Base-by-base conservation (phyloP, 768 basidiomycete genomes). In the Boletus rubescentipes region DNA sequence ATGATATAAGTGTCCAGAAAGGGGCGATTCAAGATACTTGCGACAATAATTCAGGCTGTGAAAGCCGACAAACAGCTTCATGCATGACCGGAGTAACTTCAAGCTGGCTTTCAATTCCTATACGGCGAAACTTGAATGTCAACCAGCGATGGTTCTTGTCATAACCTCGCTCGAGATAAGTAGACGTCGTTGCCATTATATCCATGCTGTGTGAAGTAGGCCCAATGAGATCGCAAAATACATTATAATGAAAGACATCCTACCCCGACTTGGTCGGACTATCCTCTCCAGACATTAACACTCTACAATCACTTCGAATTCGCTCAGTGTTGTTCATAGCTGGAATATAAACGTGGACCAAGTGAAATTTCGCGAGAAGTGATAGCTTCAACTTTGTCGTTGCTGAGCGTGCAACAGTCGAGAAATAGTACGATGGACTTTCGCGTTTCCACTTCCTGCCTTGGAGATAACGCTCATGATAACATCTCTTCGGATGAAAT, bases 101-200 rank as follows among this genome's bases (percentile, higher is more conserved):
- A 15, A 92, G 69, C 57, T 86, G 84, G 11, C 81, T 76, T 53
- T 91, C 93, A 29, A 84, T 79, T 7, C 86, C 87, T 58, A 89
- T 82, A 57, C 85, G 82, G 11, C 90, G 80, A 66, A 97, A 93
- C 67, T 96, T 91, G 64, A 88, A 86, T 1, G 85, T 80, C 67
- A 86, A 83, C 84, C 89, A 95, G 23, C 93, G 85, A 52, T 87
- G 79, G 38, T 95, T 83, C 73, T 97, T 98, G 54, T 91, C 85
- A 70, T 91, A 95, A 3, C 87, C 95, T 59, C 89, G 85, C 66
- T 98, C 94, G 41, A 98, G 83, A 57, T 91, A 80, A 9, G 84
- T 76, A 0, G 88, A 85, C 0, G 92, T 97, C 9, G 84, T 76
- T 0, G 87, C 75, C 84, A 98, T 92, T 54, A 98, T 92, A 64